Evolutionary conservation across 192 early-diverging fungal species (phyloP).

Genomic region (Podila minutissima): DNA sequence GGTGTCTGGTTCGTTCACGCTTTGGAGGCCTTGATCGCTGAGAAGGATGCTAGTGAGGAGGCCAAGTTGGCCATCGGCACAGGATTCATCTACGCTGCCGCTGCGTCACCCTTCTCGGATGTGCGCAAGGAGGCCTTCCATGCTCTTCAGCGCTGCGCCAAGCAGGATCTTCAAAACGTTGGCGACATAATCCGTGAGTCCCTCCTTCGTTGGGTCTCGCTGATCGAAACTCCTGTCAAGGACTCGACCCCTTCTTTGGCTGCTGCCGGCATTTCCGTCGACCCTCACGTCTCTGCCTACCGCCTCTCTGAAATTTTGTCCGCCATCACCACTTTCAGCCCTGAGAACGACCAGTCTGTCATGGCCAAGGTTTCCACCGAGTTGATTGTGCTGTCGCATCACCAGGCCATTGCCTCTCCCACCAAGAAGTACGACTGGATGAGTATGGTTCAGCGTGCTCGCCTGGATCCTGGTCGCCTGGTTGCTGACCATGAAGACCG

Average conservation of each 20-base stretch:
- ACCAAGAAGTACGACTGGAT: slow-evolving; percentile 87
- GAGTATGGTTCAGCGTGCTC: slow-evolving; percentile 77
- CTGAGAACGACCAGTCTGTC: slow-evolving; percentile 29
- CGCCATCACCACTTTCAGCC: slow-evolving; percentile 57
- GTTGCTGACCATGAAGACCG: slow-evolving; percentile 51
- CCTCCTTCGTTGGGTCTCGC: slow-evolving; percentile 56
- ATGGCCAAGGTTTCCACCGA: slow-evolving; percentile 56
- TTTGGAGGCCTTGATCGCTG: slow-evolving; percentile 57
- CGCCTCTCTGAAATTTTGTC: slow-evolving; percentile 61
- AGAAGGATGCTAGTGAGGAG: slow-evolving; percentile 45
- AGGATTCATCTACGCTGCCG: slow-evolving; percentile 67
- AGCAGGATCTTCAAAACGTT: slow-evolving; percentile 38
- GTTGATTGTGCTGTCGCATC: slow-evolving; percentile 61
- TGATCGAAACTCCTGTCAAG: slow-evolving; percentile 58
- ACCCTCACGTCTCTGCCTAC: slow-evolving; percentile 52
- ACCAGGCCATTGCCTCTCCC: slow-evolving; percentile 64
- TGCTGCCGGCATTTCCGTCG: slow-evolving; percentile 26
- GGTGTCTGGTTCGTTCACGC: slow-evolving; percentile 75
- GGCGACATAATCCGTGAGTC: slow-evolving; percentile 51
- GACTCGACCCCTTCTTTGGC: slow-evolving; percentile 56
- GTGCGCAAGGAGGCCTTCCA: slow-evolving; percentile 57
- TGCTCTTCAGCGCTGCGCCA: slow-evolving; percentile 39
- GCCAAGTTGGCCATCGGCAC: slow-evolving; percentile 52
- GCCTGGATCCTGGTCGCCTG: slow-evolving; percentile 75
- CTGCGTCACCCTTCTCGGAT: slow-evolving; percentile 52